Base-by-base conservation (phyloP, 2,329 filamentous ascomycete genomes). In the Aspergillus viridinutans region DNA sequence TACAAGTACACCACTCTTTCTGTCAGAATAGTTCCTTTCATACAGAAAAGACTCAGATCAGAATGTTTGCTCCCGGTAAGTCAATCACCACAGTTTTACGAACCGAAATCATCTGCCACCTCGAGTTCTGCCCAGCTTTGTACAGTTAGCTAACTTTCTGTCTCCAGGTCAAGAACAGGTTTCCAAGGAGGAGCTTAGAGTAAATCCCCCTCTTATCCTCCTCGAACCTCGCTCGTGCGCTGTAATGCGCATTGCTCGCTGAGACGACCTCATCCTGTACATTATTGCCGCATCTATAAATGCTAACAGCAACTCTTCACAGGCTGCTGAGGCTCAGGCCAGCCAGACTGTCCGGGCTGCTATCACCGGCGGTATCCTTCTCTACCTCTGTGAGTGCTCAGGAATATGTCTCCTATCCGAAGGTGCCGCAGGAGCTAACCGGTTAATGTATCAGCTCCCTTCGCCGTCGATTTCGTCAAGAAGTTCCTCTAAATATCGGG, bases 381-480 rank as follows among this genome's bases (percentile, higher is more conserved):
- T 87, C 51, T 87, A 87, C 73, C 77, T 87, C 52, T 85, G 85
- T 87, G 80, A 61, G 83, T 67, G 45, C 7, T 49, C 4, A 17
- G 32, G 8, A 20, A 6, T 17, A 20, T 12, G 4, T 20, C 10
- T 54, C 14, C n/a, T 32, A 45, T 45, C 7, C 20, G 17, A 10
- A 45, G 42, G 21, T 23, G 5, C 38, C 29, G 17, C 29, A 12
- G 26, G 6, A 17, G 12, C 23, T 25, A 35, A 40, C 20, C 3
- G 1, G 25, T 29, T 47, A 10, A 4, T 6, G 14, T 10, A 14
- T 47, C 54, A 81, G 79, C 78, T 48, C 79, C 79, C 51, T 80
- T 81, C 66, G 76, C 78, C 52, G 69, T 81, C 55, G 76, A 81
- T 58, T 80, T 78, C 64, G 74, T 77, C 54, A 72, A 72, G 62